phyloP scores from a whole-genome alignment of 2,329 filamentous ascomycete genomes.

The Scedosporium minutisporum region DNA sequence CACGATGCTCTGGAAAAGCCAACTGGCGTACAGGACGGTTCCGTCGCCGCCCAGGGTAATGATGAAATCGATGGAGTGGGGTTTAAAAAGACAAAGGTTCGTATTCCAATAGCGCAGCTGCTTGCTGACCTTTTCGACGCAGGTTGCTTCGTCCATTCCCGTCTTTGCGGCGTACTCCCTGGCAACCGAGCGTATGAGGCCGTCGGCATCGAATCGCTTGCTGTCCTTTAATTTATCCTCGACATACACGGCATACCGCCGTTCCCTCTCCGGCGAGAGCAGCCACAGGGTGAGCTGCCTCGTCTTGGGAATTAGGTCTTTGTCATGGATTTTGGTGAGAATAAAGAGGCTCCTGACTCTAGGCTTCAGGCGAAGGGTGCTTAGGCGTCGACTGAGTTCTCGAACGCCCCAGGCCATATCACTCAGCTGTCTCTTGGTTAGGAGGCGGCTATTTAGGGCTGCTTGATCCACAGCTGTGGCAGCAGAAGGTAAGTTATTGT shows the following conservation, averaged over 20 bases:
- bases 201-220: slow-evolving; percentile 62
- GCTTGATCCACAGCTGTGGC: slow-evolving; percentile 11
- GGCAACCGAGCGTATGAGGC: slow-evolving; percentile 54
- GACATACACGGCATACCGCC: slow-evolving; percentile 70
- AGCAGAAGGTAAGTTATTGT: slow-evolving; percentile 8
- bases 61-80: slow-evolving; percentile 88
- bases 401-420: slow-evolving; percentile 97
- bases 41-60: slow-evolving; percentile 89
- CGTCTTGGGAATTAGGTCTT: slow-evolving; percentile 66
- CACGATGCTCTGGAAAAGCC: slow-evolving; percentile 92
- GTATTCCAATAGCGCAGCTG: slow-evolving; percentile 78
- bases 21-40: slow-evolving; percentile 93
- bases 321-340: slow-evolving; percentile 85
- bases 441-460: slow-evolving; percentile 52
- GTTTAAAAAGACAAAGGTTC: slow-evolving; percentile 63
- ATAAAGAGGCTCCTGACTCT: slow-evolving; percentile 77
- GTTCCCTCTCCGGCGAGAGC: slow-evolving; percentile 56
- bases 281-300: slow-evolving; percentile 74
- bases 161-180: slow-evolving; percentile 27
- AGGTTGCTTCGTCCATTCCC: slow-evolving; percentile 21
- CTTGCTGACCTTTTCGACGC: slow-evolving; percentile 25
- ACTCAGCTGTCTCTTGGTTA: slow-evolving; percentile 89
- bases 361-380: slow-evolving; percentile 73
- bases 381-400: slow-evolving; percentile 77
- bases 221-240: slow-evolving; percentile 66